These are phyloP conservation scores for Teunomyces lycoperdinae DNA, from an alignment of 805 yeast genomes.

Conservation along the genomic window DNA sequence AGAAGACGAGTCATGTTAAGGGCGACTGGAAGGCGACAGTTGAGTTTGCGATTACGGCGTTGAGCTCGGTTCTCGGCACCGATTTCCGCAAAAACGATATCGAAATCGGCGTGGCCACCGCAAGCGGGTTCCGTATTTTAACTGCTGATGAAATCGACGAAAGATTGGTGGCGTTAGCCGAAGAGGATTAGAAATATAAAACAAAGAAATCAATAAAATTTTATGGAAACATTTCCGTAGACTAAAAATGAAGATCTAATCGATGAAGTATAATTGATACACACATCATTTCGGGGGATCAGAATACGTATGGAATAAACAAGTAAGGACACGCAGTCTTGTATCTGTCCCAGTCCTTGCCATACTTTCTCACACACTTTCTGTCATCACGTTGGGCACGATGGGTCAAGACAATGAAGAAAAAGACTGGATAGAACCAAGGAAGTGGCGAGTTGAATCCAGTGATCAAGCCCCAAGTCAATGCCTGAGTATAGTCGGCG, in stretches of 20 bases:
- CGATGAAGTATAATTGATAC: too few relatives aligned
- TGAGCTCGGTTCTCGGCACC: constrained; percentile 83
- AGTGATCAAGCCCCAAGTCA: constrained; percentile 89
- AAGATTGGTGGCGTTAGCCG: constrained; percentile 90
- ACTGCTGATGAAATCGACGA: constrained; percentile 90
- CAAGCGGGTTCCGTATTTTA: constrained; percentile 67
- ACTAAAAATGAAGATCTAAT: too few relatives aligned
- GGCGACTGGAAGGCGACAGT: constrained; percentile 90
- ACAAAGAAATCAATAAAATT: too few relatives aligned
- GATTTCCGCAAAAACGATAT: constrained; percentile 92
- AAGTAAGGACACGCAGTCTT: constrained; percentile 84
- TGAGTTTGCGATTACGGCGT: constrained; percentile 82
- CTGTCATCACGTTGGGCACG: constrained; percentile 85
- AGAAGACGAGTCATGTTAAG: constrained; percentile 59
- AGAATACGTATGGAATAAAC: constrained; percentile 85
- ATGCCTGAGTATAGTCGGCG: constrained; percentile 84
- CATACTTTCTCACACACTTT: constrained; percentile 85
- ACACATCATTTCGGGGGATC: constrained; percentile 10
- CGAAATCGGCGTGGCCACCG: constrained; percentile 87
- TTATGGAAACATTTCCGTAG: too few relatives aligned
- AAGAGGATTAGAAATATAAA: constrained; percentile 61
- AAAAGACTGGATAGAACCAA: constrained; percentile 93
- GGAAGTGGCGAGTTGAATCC: constrained; percentile 88
- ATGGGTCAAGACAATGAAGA: constrained; percentile 81
- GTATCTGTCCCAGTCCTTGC: constrained; percentile 90